phyloP scores from a whole-genome alignment of 805 yeast genomes.

The Saturnispora zaruensis region DNA sequence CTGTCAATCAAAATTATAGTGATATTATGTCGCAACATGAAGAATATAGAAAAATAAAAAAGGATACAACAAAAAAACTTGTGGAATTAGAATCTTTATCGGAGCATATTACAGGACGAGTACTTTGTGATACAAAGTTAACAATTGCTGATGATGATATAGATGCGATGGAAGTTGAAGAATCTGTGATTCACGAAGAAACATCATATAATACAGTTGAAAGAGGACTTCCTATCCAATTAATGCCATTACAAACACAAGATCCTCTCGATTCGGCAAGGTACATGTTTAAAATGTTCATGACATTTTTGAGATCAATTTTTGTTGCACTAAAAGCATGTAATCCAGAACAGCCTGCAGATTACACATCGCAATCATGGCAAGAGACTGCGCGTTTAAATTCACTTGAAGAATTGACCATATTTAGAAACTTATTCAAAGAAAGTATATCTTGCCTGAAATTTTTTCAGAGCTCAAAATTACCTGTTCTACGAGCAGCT shows the following conservation, averaged over 20 bases:
- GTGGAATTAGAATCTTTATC: conserved; percentile 32
- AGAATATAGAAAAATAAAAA: conserved; percentile 38
- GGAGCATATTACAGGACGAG: conserved; percentile 28
- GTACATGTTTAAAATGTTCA: conserved; percentile 74
- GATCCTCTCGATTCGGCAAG: conserved; percentile 84
- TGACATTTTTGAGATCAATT: conserved; percentile 84
- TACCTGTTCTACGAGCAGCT: conserved; percentile 31
- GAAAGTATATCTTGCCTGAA: conserved; percentile 78
- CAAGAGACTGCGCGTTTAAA: conserved; percentile 79
- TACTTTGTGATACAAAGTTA: conserved; percentile 13
- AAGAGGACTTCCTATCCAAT: conserved; percentile 48
- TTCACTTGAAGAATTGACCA: conserved; percentile 71
- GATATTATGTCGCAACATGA: conserved; percentile 57
- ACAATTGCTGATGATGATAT: conserved; percentile 3
- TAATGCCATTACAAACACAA: conserved; percentile 40
- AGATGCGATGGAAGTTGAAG: conserved; percentile 16
- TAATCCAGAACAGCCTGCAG: conserved; percentile 69
- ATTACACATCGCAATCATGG: conserved; percentile 55
- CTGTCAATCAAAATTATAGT: conserved; percentile 63
- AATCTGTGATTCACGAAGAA: conserved; percentile 6
- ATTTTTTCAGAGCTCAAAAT: conserved; percentile 56
- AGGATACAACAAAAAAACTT: conserved; percentile 36
- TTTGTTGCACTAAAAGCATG: conserved; percentile 83
- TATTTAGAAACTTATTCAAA: conserved; percentile 67
- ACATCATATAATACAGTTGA: conserved; percentile 40